A percentile compares a stretch with the other conserved stretches of the same genome.
These are phyloP conservation scores for Fusarium anguioides DNA, from an alignment of 2,329 filamentous ascomycete genomes.

Conservation along the genomic window DNA sequence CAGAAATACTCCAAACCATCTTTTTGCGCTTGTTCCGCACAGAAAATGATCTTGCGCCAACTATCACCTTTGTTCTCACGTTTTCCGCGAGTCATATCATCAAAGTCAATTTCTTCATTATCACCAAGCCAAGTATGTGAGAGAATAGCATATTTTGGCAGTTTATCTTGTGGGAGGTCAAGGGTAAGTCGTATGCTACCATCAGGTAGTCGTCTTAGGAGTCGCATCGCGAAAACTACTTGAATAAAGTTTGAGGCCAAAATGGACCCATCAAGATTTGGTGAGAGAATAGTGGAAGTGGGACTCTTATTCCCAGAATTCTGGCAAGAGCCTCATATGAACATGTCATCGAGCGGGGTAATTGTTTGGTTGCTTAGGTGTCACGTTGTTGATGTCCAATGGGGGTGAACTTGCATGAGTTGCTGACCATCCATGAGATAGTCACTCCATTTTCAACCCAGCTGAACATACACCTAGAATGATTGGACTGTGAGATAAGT, in stretches of 20 bases:
- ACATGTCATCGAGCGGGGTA: not conserved
- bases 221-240: not conserved
- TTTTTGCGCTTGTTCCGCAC: conserved; percentile 5
- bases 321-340: not conserved
- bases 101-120: conserved; percentile 8
- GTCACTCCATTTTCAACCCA: too few species aligned
- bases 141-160: conserved; percentile 21
- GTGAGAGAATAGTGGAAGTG: not conserved
- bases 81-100: not conserved
- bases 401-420: too few species aligned
- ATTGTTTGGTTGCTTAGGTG: too few species aligned
- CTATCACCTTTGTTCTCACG: not conserved
- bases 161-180: not conserved
- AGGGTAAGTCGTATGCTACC: not conserved
- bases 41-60: conserved; percentile 15
- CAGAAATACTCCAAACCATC: conserved; percentile 28
- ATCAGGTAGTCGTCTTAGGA: not conserved
- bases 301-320: not conserved
- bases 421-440: too few species aligned
- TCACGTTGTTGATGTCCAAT: too few species aligned
- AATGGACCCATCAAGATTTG: not conserved
- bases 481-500: too few species aligned
- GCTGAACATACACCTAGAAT: too few species aligned
- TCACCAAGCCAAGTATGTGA: conserved; percentile 22
- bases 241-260: not conserved